Conservation (phyloP, 2,329 filamentous ascomycete species). For the Zopfia rhizophila region DNA sequence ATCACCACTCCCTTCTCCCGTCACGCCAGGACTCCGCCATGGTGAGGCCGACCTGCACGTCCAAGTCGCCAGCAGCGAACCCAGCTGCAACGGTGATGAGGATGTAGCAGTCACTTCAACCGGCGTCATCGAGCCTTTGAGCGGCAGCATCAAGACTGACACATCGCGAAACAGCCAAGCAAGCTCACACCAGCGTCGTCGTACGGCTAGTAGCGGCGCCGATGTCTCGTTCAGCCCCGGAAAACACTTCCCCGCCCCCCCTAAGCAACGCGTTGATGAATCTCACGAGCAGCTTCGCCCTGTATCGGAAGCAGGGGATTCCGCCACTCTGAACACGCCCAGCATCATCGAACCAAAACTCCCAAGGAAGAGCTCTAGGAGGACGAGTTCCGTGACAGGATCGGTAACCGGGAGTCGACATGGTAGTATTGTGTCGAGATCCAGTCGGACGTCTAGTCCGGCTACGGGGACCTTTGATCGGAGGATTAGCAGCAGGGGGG, state of each 20-base stretch:
- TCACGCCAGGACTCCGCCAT: conserved; percentile 44
- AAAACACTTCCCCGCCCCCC: conserved; percentile 1
- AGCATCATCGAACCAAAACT: conserved; percentile 33
- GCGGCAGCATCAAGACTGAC: conserved; percentile 35
- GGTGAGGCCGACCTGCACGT: conserved; percentile 42
- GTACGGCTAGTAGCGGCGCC: conserved; percentile 48
- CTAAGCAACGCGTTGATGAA: conserved; percentile 13
- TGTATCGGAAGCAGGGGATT: conserved; percentile 37
- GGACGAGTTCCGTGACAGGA: conserved; percentile 26
- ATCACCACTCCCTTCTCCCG: conserved; percentile 46
- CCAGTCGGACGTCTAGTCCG: conserved; percentile 31
- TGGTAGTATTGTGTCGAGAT: conserved; percentile 35
- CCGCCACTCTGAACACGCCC: conserved; percentile 32
- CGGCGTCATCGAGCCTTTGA: conserved; percentile 35
- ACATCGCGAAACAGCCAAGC: conserved; percentile 21
- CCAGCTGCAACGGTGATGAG: conserved; percentile 37
- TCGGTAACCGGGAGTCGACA: conserved; percentile 26
- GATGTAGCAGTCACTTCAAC: conserved; percentile 36
- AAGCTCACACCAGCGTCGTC: conserved; percentile 38
- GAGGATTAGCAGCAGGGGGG: conserved; percentile 20
- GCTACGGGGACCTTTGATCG: conserved; percentile 22
- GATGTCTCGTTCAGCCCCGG: conserved; percentile 34
- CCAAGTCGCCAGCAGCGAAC: conserved; percentile 50
- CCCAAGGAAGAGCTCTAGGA: conserved; percentile 26
- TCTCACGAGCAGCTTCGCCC: conserved; percentile 27